Evolutionary conservation across 495 filamentous ascomycete genomes (phyloP), one percentile per base, ranked within the genome.

Genomic region (Neurospora sp.): DNA sequence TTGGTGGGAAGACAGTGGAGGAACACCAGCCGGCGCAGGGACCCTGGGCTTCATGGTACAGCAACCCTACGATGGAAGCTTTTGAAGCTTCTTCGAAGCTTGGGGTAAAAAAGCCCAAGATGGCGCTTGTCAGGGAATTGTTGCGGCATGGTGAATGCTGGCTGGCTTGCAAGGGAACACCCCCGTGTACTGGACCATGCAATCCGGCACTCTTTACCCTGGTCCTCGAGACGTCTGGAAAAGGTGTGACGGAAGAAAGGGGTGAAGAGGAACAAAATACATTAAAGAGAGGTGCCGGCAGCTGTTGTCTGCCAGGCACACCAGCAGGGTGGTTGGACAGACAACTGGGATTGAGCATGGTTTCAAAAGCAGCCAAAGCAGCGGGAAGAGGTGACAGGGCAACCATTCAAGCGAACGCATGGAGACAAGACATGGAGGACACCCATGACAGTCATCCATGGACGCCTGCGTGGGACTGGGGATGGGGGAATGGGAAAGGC

Each of bases 351-450:
- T 74, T 78, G 74, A 72, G 71, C 39, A 68, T 74, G 69, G 78
- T 9, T 37, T 35, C 53, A 61, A 31, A 61, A 31, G 27, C 53
- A 80, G 77, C 78, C 78, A 74, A 75, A 72, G 74, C 72, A 69
- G 72, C 71, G 75, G 77, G 73, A 75, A 73, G 74, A 76, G 59
- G 71, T 79, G 77, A 74, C 75, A 76, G 77, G 77, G 75, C 71
- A 41, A 71, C 72, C 70, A 16, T 61, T 61, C 20, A 61, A 61
- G 73, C 73, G 75, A 76, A 71, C 61, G 71, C 73, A 72, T 65
- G 42, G 70, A 75, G 75, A 75, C 76, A 74, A 68, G 72, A 75
- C 74, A 77, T 76, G 70, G 73, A 76, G 70, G 74, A 41, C 61
- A 73, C 68, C 53, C 74, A 77, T 76, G 70, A 69, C 74, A 61